Conservation (phyloP, 805 yeast genomes). For the Blastobotrys chiropterorum region DNA sequence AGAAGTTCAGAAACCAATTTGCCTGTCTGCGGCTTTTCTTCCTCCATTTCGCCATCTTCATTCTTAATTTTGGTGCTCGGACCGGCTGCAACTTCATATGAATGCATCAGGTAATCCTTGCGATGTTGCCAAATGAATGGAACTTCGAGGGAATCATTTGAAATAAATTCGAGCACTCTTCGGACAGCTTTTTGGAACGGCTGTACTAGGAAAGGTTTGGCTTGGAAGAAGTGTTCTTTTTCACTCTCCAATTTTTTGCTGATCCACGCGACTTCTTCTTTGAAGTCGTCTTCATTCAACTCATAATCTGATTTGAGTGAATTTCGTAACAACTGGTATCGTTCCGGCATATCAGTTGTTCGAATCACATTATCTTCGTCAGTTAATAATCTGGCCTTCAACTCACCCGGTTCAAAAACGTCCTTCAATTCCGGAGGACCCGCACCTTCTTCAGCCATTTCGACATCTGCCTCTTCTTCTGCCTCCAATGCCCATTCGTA, state of each 20-base stretch:
- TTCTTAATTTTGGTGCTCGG: background rate
- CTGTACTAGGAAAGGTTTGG: slow-evolving; percentile 28
- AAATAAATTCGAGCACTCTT: slow-evolving; percentile 61
- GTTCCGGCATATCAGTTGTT: slow-evolving; percentile 83
- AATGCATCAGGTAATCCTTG: slow-evolving; percentile 72
- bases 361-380: slow-evolving; percentile 87
- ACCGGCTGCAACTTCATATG: slow-evolving; percentile 36
- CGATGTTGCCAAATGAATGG: slow-evolving; percentile 95
- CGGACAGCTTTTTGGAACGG: slow-evolving; percentile 62
- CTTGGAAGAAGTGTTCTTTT: slow-evolving; percentile 42
- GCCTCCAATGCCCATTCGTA: slow-evolving; percentile 98
- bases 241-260: slow-evolving; percentile 55
- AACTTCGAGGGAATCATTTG: slow-evolving; percentile 78
- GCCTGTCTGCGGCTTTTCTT: slow-evolving; percentile 3
- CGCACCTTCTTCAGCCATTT: slow-evolving; percentile 33
- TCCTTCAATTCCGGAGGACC: slow-evolving; percentile 62
- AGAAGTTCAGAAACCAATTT: slow-evolving; percentile 29
- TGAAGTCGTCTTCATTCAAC: slow-evolving; percentile 61
- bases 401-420: slow-evolving; percentile 90
- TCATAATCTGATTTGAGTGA: slow-evolving; percentile 59
- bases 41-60: slow-evolving; percentile 11
- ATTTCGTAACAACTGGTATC: slow-evolving; percentile 73
- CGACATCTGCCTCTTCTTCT: slow-evolving; percentile 47
- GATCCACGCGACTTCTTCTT: slow-evolving; percentile 74
- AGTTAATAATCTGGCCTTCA: slow-evolving; percentile 84